Evolutionary conservation across 306 rosid species (phyloP).

Genomic region (Adenanthera pavonina): DNA sequence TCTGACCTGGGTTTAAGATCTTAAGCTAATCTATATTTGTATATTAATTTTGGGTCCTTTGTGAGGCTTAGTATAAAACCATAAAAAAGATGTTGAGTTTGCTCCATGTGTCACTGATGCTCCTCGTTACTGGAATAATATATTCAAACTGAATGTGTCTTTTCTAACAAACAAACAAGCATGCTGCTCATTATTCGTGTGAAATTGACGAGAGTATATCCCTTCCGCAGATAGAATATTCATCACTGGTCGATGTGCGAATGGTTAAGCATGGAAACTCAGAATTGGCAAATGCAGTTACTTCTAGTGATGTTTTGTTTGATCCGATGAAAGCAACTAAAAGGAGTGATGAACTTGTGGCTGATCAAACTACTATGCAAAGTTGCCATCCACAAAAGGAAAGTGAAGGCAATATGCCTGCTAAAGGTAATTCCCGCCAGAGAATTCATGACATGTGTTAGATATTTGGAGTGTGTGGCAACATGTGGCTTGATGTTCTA

Average conservation of each 20-base stretch:
- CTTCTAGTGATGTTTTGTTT: conserved; percentile 19
- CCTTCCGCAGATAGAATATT: conserved; percentile 37
- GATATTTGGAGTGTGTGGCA: conserved; percentile 12
- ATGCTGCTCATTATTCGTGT: not conserved
- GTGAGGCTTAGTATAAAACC: not conserved
- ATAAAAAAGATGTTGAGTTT: not conserved
- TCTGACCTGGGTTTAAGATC: conserved; percentile 20
- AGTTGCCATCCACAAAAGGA: conserved; percentile 35
- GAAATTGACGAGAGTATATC: not conserved
- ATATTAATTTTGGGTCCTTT: not conserved
- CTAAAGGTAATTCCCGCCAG: conserved; percentile 50
- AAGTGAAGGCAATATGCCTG: conserved; percentile 39
- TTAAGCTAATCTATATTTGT: not conserved
- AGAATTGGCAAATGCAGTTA: conserved; percentile 34
- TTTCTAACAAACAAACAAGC: conserved; percentile 9
- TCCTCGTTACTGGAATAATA: not conserved
- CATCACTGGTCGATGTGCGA: conserved; percentile 36
- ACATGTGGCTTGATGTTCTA: conserved; percentile 29
- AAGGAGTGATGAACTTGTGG: conserved; percentile 13
- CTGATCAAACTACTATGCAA: conserved; percentile 38
- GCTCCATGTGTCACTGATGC: not conserved
- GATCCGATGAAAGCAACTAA: conserved; percentile 41
- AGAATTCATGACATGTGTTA: conserved; percentile 20
- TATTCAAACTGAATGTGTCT: conserved; percentile 24
- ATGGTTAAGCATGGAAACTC: conserved; percentile 40